Conservation (phyloP, 2,329 filamentous ascomycete species). For the Botrytis squamosa region DNA sequence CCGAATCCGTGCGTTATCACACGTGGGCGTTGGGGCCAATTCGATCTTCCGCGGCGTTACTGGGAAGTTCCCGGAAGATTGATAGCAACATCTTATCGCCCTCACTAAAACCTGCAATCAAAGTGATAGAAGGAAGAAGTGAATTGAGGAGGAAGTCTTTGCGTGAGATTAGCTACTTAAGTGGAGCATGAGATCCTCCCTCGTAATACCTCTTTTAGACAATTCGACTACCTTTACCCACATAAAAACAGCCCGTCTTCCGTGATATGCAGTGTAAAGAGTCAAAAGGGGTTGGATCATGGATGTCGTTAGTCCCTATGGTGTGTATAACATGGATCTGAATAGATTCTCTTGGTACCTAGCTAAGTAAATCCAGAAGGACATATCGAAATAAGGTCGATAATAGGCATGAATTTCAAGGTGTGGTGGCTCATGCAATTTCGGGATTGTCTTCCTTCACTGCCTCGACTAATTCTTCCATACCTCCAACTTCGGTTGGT, state of each 20-base stretch:
- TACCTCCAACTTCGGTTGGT: conserved; percentile 63
- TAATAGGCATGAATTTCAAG: background rate
- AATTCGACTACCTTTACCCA: background rate
- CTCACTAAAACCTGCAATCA: background rate
- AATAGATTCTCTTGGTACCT: background rate
- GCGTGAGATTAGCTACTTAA: background rate
- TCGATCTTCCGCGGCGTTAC: background rate
- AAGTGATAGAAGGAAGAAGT: background rate
- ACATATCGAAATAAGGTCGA: background rate
- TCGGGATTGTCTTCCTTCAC: conserved; percentile 39
- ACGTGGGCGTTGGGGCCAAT: background rate
- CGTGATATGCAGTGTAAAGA: background rate
- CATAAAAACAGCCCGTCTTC: background rate
- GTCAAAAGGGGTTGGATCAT: background rate
- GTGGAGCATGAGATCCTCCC: background rate
- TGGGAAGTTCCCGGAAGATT: background rate
- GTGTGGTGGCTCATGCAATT: conserved; percentile 29
- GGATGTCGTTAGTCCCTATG: background rate
- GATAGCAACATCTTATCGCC: background rate
- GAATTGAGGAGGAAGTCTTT: background rate
- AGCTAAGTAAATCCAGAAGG: conserved; percentile 5
- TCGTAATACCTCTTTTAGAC: background rate
- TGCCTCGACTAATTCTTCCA: conserved; percentile 59
- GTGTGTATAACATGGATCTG: background rate
- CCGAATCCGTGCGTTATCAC: background rate